Percentiles rank a stretch among this genome's conserved stretches.
These are phyloP conservation scores for Pythium volutum DNA, from an alignment of 352 stramenopile genomes.

Conservation along the genomic window DNA sequence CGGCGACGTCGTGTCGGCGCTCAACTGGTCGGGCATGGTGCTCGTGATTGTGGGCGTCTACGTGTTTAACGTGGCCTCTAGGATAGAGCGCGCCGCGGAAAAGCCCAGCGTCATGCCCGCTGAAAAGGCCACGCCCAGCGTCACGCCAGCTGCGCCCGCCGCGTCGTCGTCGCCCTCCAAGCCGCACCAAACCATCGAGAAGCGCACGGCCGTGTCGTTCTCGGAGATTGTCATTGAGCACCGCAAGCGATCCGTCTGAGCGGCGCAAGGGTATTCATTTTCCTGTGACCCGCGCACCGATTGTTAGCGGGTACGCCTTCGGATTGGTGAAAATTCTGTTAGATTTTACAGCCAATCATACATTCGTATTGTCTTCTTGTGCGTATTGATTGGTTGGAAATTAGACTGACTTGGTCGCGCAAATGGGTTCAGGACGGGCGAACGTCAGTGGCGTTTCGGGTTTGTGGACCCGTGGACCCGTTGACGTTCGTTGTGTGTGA, in stretches of 20 bases:
- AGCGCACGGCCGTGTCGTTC: conserved; percentile 49
- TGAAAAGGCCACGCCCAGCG: too few species aligned
- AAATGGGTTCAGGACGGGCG: not conserved
- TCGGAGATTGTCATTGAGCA: conserved; percentile 66
- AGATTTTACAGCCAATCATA: not conserved
- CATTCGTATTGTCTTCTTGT: not conserved
- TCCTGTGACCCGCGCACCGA: conserved; percentile 4
- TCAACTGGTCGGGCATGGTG: conserved; percentile 83
- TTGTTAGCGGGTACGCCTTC: conserved; percentile 4
- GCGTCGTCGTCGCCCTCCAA: not conserved
- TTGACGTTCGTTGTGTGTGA: not conserved
- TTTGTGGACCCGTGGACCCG: conserved; percentile 8
- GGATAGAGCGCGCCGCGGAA: conserved; percentile 48
- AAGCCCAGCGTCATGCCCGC: conserved; percentile 32
- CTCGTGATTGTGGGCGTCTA: conserved; percentile 90
- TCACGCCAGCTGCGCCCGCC: not conserved
- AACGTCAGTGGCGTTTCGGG: conserved; percentile 1
- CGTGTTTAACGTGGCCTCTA: conserved; percentile 73
- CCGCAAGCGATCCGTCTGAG: conserved; percentile 16
- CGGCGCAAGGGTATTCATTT: conserved; percentile 2
- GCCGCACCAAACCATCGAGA: conserved; percentile 27
- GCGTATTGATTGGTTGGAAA: not conserved
- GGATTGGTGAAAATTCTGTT: conserved; percentile 9
- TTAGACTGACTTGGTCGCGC: not conserved
- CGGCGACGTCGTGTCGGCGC: conserved; percentile 76